Percentiles rank a stretch among this genome's conserved stretches.
phyloP scores from a whole-genome alignment of 495 filamentous ascomycete genomes.

The Monascus purpureus region DNA sequence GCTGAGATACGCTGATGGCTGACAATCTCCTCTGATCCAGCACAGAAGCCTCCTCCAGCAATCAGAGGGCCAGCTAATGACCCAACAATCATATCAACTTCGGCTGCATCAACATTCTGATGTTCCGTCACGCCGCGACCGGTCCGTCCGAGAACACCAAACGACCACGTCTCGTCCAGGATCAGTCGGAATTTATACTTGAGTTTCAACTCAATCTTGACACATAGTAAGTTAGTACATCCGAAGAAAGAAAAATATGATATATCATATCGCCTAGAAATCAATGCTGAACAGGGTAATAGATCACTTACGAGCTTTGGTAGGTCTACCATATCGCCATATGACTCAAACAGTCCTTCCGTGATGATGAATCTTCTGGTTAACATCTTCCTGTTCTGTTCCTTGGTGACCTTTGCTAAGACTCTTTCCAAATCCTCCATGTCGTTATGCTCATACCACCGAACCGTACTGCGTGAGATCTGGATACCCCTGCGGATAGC shows the following conservation, averaged over 20 bases:
- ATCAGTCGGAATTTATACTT: slow-evolving; percentile 96
- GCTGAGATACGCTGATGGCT: slow-evolving; percentile 90
- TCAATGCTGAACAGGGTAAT: slow-evolving; percentile 4
- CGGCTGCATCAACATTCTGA: slow-evolving; percentile 81
- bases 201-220: slow-evolving; percentile 72
- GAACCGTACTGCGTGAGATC: slow-evolving; percentile 75
- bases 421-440: slow-evolving; percentile 85
- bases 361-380: slow-evolving; percentile 94
- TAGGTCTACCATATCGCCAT: slow-evolving; percentile 73
- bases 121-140: slow-evolving; percentile 88
- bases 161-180: slow-evolving; percentile 93
- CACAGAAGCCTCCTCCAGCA: slow-evolving; percentile 91
- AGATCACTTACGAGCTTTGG: slow-evolving; percentile 75
- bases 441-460: slow-evolving; percentile 94
- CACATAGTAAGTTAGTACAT: slow-evolving; percentile 1
- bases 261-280: not conserved
- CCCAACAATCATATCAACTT: slow-evolving; percentile 92
- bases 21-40: slow-evolving; percentile 74
- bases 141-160: slow-evolving; percentile 81
- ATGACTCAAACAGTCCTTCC: slow-evolving; percentile 84
- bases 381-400: slow-evolving; percentile 75
- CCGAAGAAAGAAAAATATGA: not conserved
- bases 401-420: slow-evolving; percentile 69
- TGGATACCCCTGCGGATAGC: slow-evolving; percentile 89
- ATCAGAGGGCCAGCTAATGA: slow-evolving; percentile 82